Evolutionary conservation across 2,329 filamentous ascomycete genomes (phyloP).

Genomic region (Bipolaris sorokiniana): DNA sequence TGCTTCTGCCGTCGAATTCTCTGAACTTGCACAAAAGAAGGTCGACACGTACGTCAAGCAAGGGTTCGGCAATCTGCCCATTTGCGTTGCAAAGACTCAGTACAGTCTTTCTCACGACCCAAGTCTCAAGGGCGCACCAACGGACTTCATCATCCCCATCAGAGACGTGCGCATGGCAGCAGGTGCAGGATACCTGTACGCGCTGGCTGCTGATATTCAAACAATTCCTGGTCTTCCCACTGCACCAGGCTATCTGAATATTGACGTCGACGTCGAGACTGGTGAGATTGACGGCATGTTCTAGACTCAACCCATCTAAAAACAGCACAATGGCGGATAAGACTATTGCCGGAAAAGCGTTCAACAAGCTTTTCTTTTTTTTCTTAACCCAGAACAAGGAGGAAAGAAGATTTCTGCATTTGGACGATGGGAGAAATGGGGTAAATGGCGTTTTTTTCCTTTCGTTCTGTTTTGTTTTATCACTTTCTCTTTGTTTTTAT

Average conservation of each 20-base stretch:
- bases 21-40: conserved; percentile 92
- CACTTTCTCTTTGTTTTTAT: not conserved
- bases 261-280: conserved; percentile 68
- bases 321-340: too few species aligned
- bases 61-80: conserved; percentile 89
- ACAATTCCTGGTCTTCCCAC: conserved; percentile 96
- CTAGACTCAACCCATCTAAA: conserved; percentile 56
- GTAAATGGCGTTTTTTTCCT: conserved; percentile 3
- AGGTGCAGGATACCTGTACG: conserved; percentile 81
- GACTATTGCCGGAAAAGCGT: not conserved
- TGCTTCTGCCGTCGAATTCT: conserved; percentile 86
- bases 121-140: conserved; percentile 90
- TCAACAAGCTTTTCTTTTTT: conserved; percentile 13
- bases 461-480: not conserved
- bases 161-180: conserved; percentile 92
- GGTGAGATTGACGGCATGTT: conserved; percentile 75
- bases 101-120: conserved; percentile 95
- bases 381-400: not conserved
- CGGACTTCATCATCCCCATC: conserved; percentile 92
- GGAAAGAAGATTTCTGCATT: not conserved
- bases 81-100: conserved; percentile 98
- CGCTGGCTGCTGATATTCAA: conserved; percentile 95
- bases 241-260: conserved; percentile 92
- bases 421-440: not conserved
- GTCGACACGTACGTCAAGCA: conserved; percentile 93